Base-by-base conservation (phyloP, 2,329 filamentous ascomycete species). In the Aspergillus ochraceoroseus region DNA sequence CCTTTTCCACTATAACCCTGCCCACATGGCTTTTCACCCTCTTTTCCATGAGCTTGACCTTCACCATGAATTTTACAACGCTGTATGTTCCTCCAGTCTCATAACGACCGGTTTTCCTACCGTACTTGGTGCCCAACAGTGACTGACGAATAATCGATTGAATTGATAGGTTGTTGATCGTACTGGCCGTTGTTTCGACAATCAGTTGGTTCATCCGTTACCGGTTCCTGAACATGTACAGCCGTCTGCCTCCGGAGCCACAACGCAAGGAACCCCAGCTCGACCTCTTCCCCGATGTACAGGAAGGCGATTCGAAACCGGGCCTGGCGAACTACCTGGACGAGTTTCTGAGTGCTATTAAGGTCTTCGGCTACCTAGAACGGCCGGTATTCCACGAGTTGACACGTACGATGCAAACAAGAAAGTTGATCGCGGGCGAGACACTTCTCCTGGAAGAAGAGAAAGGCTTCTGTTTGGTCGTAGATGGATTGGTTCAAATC, bases 21-120 rank as follows among this genome's bases (percentile, higher is more conserved):
- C 92, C 92, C 29, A 87, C 87, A 62, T 80, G 92, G 65, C 77
- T 96, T 12, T 98, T 94, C 63, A 85, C 82, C 4, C 73, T 95
- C 47, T 87, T 95, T 59, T 95, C 88, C 4, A 90, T 87, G 49
- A 95, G 86, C 64, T 72, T 94, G 71, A 98, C 92, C 0, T 87
- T 98, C 59, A 98, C 92, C 7, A 94, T 98, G 89, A 96, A 96
- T 63, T 90, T 92, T 54, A 96, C 90, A 13, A 98, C 92, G 12
- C 67, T 98, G 81, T 94, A 79, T 61, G 81, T 34, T 25, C 11
- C 26, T 13, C 8, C 5, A 3, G 18, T 20, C 4, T 11, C 6
- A 13, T 3, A 7, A 4, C 11, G 7, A 17, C 5, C 5, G 17
- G 5, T 8, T 33, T 13, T 7, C 12, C 15, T 7, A 19, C 5